Base-by-base conservation (phyloP, 140 eudicot genomes). In the Cichorium intybus region DNA sequence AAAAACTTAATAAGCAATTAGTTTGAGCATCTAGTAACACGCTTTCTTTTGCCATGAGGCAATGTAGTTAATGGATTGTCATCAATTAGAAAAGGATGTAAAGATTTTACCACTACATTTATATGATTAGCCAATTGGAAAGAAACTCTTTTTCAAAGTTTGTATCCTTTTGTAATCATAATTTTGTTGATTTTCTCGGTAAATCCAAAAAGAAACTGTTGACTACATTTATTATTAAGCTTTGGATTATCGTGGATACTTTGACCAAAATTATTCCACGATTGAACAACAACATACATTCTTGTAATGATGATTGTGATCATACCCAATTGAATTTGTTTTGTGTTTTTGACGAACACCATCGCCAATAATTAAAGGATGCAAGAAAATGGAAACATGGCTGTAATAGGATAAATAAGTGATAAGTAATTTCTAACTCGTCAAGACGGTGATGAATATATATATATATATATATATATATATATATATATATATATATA, bases 101-200 rank as follows among this genome's bases (percentile, higher is more conserved):
- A 18, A 47, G 48, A 47, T 64, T 18, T 64, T 64, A 18, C 48
- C 70, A 64, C 70, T 64, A 24, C 33, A 17, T 48, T 46, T 18
- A 28, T 41, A 64, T 64, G 59, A 48, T 64, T 28, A 65, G 33
- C 34, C 60, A 50, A 65, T 65, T 29, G 60, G 71, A 31, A 65
- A 65, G 55, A 21, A 20, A 28, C 3, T 31, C 10, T 14, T 21
- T 49, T 65, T 31, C 47, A 20, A 29, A 34, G 60, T 65, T 65
- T 64, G 49, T 51, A 65, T 65, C 60, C 71, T 15, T 64, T 27
- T 65, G 49, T 14, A 29, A 65, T 65, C 60, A 65, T 65, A 21
- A 12, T 12, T 65, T 49, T 33, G 12, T 65, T 65, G 60, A 29
- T 10, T 9, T 64, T 47, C 34, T 46, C 49, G 33, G 15, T 48